Evolutionary conservation across 805 yeast genomes (phyloP).

Genomic region (Starmerella kuoi): DNA sequence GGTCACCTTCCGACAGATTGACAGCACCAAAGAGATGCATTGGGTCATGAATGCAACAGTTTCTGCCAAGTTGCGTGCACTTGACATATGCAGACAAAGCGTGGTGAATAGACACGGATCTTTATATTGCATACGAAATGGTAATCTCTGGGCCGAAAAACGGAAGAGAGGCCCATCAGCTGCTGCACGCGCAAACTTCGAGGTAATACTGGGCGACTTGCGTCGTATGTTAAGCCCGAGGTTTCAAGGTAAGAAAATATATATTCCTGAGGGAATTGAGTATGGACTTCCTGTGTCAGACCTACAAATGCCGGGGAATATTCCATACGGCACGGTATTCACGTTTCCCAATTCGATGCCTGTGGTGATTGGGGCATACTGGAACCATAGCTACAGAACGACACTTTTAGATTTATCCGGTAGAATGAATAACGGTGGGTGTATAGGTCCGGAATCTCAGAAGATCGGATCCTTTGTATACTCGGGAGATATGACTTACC

Average conservation of each 20-base stretch:
- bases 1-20: not conserved
- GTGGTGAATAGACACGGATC: not conserved
- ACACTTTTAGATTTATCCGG: not conserved
- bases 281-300: constrained; percentile 6
- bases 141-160: constrained; percentile 1
- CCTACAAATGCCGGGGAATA: not conserved
- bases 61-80: not conserved
- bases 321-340: not conserved
- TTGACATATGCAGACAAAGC: not conserved
- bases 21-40: too few relatives aligned
- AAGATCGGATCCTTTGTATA: not conserved
- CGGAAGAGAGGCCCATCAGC: not conserved
- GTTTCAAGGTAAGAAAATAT: constrained; percentile 1
- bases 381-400: not conserved
- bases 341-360: not conserved
- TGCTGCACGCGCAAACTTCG: not conserved
- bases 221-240: not conserved
- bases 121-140: not conserved
- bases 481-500: not conserved
- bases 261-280: not conserved
- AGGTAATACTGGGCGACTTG: not conserved
- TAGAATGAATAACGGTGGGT: not conserved
- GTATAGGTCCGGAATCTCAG: not conserved
- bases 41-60: constrained; percentile 1
- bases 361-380: constrained; percentile 1